Conservation (phyloP, 495 filamentous ascomycete genomes). For the Penicillium taxi region DNA sequence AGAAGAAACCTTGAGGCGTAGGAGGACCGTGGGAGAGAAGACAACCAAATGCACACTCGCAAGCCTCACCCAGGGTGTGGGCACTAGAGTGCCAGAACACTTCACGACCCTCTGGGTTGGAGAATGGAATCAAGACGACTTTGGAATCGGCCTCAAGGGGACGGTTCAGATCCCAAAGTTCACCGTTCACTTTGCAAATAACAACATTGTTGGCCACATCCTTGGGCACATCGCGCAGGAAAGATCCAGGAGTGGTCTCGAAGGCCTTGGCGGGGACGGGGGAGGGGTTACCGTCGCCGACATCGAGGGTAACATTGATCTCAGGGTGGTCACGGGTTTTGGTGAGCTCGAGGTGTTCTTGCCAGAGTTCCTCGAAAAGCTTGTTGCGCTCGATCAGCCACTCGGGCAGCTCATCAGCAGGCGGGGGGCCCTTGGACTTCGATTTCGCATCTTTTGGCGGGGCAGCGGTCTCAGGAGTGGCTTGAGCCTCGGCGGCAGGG, state of each 20-base stretch:
- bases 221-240: slow-evolving; percentile 46
- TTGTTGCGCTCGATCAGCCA: slow-evolving; percentile 76
- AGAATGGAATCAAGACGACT: slow-evolving; percentile 75
- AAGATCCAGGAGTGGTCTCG: slow-evolving; percentile 47
- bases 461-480: slow-evolving; percentile 21
- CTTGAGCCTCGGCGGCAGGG: slow-evolving; percentile 29
- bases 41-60: slow-evolving; percentile 80
- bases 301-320: slow-evolving; percentile 44
- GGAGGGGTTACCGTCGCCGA: slow-evolving; percentile 39
- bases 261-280: slow-evolving; percentile 42
- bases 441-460: slow-evolving; percentile 22
- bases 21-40: slow-evolving; percentile 89
- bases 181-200: slow-evolving; percentile 72
- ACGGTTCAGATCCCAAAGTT: slow-evolving; percentile 86
- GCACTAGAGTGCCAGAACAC: slow-evolving; percentile 94
- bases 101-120: slow-evolving; percentile 70
- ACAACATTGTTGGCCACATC: slow-evolving; percentile 50
- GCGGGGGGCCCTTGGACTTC: slow-evolving; percentile 22
- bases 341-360: slow-evolving; percentile 66
- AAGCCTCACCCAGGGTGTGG: slow-evolving; percentile 88
- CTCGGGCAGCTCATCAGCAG: slow-evolving; percentile 52
- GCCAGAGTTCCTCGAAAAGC: slow-evolving; percentile 82
- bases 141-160: slow-evolving; percentile 71
- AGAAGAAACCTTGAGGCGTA: slow-evolving; percentile 91
- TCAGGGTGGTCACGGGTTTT: slow-evolving; percentile 38